A percentile compares a stretch with the other conserved stretches of the same genome.
phyloP scores from a whole-genome alignment of 2,329 filamentous ascomycete genomes.

The Colletotrichum echinochloae region DNA sequence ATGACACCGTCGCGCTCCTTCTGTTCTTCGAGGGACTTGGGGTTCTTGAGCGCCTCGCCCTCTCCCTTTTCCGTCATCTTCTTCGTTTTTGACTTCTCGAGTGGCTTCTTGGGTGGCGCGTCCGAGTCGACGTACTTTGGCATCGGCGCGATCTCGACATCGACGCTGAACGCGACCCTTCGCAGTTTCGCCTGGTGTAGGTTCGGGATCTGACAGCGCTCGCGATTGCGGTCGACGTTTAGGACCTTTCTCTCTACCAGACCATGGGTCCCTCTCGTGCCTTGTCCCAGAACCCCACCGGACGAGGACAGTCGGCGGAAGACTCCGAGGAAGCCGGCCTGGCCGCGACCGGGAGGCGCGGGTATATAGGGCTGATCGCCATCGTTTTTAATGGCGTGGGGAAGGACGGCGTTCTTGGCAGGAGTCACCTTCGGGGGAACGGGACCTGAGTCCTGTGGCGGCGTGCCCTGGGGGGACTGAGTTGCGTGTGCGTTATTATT shows the following conservation, averaged over 20 bases:
- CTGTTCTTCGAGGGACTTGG: conserved; percentile 70
- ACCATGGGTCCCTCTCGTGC: conserved; percentile 67
- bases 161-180: conserved; percentile 93
- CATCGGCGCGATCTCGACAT: conserved; percentile 94
- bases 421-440: conserved; percentile 59
- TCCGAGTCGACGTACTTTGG: conserved; percentile 79
- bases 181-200: conserved; percentile 84
- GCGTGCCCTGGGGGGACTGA: conserved; percentile 49
- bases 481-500: conserved; percentile 50
- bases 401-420: conserved; percentile 69
- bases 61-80: conserved; percentile 78
- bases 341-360: conserved; percentile 76
- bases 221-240: conserved; percentile 85
- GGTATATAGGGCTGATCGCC: conserved; percentile 78
- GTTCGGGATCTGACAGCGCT: conserved; percentile 83
- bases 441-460: conserved; percentile 48
- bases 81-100: conserved; percentile 67
- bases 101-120: conserved; percentile 53
- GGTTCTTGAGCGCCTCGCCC: conserved; percentile 78
- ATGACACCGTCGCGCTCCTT: conserved; percentile 57
- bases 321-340: conserved; percentile 83
- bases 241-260: conserved; percentile 84
- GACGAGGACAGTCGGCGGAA: conserved; percentile 85
- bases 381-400: conserved; percentile 65
- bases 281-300: conserved; percentile 60